Conservation (phyloP, 192 early-diverging fungal species). For the Gryganskiella cystojenkinii region DNA sequence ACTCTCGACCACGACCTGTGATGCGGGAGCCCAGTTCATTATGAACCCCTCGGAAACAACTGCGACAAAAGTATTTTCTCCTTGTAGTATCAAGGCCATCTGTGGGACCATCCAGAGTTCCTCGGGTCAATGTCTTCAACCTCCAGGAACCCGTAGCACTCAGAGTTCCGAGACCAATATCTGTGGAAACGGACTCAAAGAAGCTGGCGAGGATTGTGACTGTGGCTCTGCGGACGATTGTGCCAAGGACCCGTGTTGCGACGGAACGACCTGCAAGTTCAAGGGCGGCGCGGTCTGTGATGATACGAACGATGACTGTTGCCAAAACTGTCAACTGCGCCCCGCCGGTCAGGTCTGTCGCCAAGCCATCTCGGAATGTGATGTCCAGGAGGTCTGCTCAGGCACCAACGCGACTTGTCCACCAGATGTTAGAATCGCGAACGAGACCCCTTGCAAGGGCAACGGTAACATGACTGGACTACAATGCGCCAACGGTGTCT, state of each 20-base stretch:
- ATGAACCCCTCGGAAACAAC: slow-evolving; percentile 84
- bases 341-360: slow-evolving; percentile 76
- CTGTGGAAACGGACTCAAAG: slow-evolving; percentile 95
- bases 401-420: slow-evolving; percentile 81
- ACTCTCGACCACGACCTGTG: slow-evolving; percentile 71
- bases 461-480: slow-evolving; percentile 53
- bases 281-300: slow-evolving; percentile 79
- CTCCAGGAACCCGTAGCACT: slow-evolving; percentile 38
- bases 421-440: slow-evolving; percentile 66
- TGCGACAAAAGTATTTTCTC: slow-evolving; percentile 69
- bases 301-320: slow-evolving; percentile 89
- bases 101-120: slow-evolving; percentile 39
- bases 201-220: slow-evolving; percentile 92
- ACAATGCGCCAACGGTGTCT: slow-evolving; percentile 76
- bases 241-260: slow-evolving; percentile 83
- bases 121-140: slow-evolving; percentile 38
- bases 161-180: slow-evolving; percentile 64
- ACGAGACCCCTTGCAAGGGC: slow-evolving; percentile 71
- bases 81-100: slow-evolving; percentile 51
- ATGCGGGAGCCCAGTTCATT: slow-evolving; percentile 71
- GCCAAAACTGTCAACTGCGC: slow-evolving; percentile 73
- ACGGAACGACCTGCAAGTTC: slow-evolving; percentile 84
- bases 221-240: slow-evolving; percentile 79
- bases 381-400: slow-evolving; percentile 80
- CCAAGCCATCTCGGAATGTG: slow-evolving; percentile 80